Evolutionary conservation across 441 rosid species (phyloP).

Genomic region (Arabidopsis hybrid): DNA sequence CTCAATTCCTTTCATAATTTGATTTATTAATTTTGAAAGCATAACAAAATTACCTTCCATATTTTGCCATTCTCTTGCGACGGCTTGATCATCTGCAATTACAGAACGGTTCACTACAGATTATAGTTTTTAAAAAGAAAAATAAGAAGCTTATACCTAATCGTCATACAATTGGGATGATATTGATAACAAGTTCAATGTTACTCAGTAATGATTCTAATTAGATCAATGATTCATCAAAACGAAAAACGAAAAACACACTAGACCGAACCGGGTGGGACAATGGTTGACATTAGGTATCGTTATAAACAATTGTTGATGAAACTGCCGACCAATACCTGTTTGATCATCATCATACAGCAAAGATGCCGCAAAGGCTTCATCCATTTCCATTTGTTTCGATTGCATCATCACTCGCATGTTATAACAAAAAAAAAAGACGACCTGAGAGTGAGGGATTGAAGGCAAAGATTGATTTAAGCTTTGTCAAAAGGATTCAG

Average conservation of each 20-base stretch:
- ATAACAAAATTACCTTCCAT: constrained; percentile 14
- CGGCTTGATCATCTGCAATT: constrained; percentile 8
- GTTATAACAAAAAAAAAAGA: neutral
- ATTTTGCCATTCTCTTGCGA: constrained; percentile 32
- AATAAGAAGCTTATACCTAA: too few relatives aligned
- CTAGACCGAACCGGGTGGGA: neutral
- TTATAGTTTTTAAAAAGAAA: too few relatives aligned
- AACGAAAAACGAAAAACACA: neutral
- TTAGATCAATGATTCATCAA: neutral
- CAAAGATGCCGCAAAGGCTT: constrained; percentile 19
- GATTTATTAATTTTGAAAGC: neutral
- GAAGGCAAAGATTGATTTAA: neutral
- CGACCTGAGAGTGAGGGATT: neutral
- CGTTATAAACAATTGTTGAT: constrained; percentile 7
- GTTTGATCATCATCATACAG: too few relatives aligned
- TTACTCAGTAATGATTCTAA: neutral
- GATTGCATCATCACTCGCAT: neutral
- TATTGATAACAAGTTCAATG: neutral
- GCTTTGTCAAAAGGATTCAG: constrained; percentile 6
- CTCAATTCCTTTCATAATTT: neutral
- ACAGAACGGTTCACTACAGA: too few relatives aligned
- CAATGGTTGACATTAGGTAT: neutral
- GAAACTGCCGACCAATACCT: neutral
- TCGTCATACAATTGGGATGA: too few relatives aligned
- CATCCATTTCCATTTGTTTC: constrained; percentile 15